Evolutionary conservation across 2,329 filamentous ascomycete genomes (phyloP).

Genomic region (Claviceps monticola): DNA sequence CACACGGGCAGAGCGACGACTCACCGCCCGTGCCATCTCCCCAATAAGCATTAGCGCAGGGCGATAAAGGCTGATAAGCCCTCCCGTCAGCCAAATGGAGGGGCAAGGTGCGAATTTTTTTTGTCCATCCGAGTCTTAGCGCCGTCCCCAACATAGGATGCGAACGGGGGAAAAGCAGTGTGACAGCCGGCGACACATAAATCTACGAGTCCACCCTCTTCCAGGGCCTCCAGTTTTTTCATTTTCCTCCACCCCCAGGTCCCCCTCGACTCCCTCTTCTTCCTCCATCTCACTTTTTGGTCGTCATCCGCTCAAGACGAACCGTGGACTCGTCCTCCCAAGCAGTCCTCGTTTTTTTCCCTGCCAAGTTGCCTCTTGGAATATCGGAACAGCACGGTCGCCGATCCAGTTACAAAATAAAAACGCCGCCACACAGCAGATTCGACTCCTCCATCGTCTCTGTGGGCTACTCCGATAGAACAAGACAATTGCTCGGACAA

Average conservation of each 20-base stretch:
- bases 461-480: slow-evolving; percentile 14
- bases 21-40: slow-evolving; percentile 10
- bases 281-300: slow-evolving; percentile 22
- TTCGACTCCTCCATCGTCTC: slow-evolving; percentile 31
- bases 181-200: slow-evolving; percentile 9
- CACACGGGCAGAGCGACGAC: slow-evolving; percentile 2
- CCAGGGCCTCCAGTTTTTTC: slow-evolving; percentile 4
- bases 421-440: slow-evolving; percentile 28
- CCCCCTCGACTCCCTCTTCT: slow-evolving; percentile 5
- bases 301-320: slow-evolving; percentile 31
- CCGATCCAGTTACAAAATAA: slow-evolving; percentile 14
- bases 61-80: slow-evolving; percentile 14
- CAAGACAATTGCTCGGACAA: neutral
- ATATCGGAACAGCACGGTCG: slow-evolving; percentile 19
- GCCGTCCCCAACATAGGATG: slow-evolving; percentile 1
- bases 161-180: slow-evolving; percentile 8
- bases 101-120: slow-evolving; percentile 12
- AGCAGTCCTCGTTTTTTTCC: slow-evolving; percentile 14
- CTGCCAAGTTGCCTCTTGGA: slow-evolving; percentile 20
- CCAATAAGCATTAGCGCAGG: slow-evolving; percentile 7
- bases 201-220: slow-evolving; percentile 5
- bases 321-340: slow-evolving; percentile 18
- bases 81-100: slow-evolving; percentile 8
- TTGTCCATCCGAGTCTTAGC: slow-evolving; percentile 6
- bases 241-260: slow-evolving; percentile 3